Evolutionary conservation across 768 basidiomycete species (phyloP).

Genomic region (Mycena haematopus): DNA sequence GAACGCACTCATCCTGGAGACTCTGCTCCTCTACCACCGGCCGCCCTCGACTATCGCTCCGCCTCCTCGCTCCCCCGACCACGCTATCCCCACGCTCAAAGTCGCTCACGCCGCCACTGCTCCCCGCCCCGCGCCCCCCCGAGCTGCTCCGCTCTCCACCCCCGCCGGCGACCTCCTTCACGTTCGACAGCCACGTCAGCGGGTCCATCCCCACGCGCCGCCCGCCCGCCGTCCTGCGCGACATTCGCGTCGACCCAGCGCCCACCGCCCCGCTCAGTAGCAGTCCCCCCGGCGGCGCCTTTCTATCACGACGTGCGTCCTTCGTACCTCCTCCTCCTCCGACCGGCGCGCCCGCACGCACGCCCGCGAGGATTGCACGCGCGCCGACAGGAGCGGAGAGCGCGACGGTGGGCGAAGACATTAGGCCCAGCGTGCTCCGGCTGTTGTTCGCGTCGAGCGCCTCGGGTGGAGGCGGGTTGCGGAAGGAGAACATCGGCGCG

Average conservation of each 20-base stretch:
- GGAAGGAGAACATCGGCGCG: conserved; percentile 53
- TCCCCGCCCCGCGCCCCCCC: conserved; percentile 55
- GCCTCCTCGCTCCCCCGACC: conserved; percentile 13
- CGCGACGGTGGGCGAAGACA: conserved; percentile 40
- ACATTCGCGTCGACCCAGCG: conserved; percentile 20
- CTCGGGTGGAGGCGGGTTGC: conserved; percentile 50
- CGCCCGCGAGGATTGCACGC: conserved; percentile 73
- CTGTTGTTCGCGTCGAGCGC: conserved; percentile 37
- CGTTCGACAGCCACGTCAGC: conserved; percentile 74
- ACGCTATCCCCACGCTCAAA: conserved; percentile 41
- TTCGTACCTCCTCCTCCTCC: conserved; percentile 9
- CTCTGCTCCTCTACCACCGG: conserved; percentile 41
- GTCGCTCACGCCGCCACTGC: conserved; percentile 56
- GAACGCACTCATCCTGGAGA: conserved; percentile 75
- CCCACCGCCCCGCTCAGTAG: conserved; percentile 1
- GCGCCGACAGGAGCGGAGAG: conserved; percentile 74
- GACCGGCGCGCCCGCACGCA: conserved; percentile 57
- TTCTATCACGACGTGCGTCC: conserved; percentile 18
- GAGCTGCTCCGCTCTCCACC: conserved; percentile 55
- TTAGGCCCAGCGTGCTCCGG: not conserved
- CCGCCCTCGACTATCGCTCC: conserved; percentile 54
- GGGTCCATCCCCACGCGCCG: conserved; percentile 66
- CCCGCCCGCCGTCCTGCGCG: conserved; percentile 53
- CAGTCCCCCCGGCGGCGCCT: conserved; percentile 3
- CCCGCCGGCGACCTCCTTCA: conserved; percentile 61